Evolutionary conservation across 345 rosid genomes (phyloP).

Genomic region (Hypericum perforatum): DNA sequence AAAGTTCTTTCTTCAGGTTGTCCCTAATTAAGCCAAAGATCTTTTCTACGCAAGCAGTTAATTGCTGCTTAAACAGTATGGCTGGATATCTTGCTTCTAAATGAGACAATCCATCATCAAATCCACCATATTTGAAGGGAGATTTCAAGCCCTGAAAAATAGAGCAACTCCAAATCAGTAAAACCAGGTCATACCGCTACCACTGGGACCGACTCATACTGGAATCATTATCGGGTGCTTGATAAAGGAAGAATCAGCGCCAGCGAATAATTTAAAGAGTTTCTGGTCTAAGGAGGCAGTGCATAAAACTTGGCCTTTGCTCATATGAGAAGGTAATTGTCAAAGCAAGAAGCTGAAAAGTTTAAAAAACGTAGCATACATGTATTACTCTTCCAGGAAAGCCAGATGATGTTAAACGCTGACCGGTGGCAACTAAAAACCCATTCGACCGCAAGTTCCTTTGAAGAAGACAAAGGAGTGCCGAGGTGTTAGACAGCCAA

Average conservation of each 20-base stretch:
- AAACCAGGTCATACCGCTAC: slow-evolving; percentile 2
- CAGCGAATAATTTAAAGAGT: no score
- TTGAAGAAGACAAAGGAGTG: slow-evolving; percentile 91
- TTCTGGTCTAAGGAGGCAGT: no score
- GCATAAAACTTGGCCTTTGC: neutral
- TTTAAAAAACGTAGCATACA: neutral
- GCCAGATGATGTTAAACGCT: slow-evolving; percentile 43
- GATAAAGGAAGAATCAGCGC: no score
- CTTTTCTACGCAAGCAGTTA: slow-evolving; percentile 97
- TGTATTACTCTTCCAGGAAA: slow-evolving; percentile 48
- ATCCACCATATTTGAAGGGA: slow-evolving; percentile 61
- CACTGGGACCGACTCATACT: slow-evolving; percentile 1
- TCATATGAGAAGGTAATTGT: neutral
- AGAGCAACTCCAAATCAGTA: neutral
- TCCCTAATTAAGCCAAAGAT: slow-evolving; percentile 95
- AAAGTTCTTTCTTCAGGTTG: slow-evolving; percentile 83
- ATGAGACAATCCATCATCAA: slow-evolving; percentile 66
- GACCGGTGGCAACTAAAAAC: slow-evolving; percentile 47
- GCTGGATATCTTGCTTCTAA: slow-evolving; percentile 97
- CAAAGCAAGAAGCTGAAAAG: neutral
- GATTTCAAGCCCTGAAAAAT: slow-evolving; percentile 64
- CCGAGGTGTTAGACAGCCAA: slow-evolving; percentile 92
- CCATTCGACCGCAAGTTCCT: slow-evolving; percentile 74
- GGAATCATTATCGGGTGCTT: slow-evolving; percentile 6
- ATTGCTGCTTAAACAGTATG: slow-evolving; percentile 81